phyloP scores from a whole-genome alignment of 106 monocot genomes.

The Apostasia shenzhenica region DNA sequence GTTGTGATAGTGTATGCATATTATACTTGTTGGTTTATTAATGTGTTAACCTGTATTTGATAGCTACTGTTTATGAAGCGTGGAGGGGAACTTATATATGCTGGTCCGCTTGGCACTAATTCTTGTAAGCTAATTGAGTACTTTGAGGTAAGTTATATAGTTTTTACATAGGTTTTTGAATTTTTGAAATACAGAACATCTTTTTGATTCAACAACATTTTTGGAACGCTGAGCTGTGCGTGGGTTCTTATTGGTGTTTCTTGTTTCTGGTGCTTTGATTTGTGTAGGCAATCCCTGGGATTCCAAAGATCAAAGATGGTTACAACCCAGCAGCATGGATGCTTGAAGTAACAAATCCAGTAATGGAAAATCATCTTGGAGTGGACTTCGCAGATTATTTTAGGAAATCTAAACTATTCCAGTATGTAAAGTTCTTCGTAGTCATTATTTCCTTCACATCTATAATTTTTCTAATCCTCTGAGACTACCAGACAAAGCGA shows the following conservation, averaged over 20 bases:
- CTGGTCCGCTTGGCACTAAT: conserved; percentile 79
- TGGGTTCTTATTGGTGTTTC: conserved; percentile 58
- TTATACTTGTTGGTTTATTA: neutral
- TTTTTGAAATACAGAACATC: too few relatives aligned
- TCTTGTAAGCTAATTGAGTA: conserved; percentile 78
- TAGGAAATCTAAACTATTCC: conserved; percentile 66
- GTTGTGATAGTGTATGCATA: neutral
- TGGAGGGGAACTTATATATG: conserved; percentile 97
- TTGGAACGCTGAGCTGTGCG: neutral
- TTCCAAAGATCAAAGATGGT: conserved; percentile 94
- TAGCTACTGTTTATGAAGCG: conserved; percentile 99
- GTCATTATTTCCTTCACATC: neutral
- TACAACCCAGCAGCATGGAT: conserved; percentile 99
- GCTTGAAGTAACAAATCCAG: conserved; percentile 86
- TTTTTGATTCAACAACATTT: neutral
- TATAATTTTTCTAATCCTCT: conserved; percentile 20
- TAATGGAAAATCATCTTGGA: conserved; percentile 60
- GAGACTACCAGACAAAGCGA: conserved; percentile 49
- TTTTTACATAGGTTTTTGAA: neutral
- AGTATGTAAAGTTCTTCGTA: conserved; percentile 34
- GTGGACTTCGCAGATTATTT: conserved; percentile 93
- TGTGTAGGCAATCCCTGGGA: conserved; percentile 79
- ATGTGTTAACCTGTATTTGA: conserved; percentile 3
- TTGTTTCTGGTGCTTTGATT: conserved; percentile 15
- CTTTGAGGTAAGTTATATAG: conserved; percentile 60